phyloP scores from a whole-genome alignment of 352 stramenopile species.

The Elongisporangium undulatum region DNA sequence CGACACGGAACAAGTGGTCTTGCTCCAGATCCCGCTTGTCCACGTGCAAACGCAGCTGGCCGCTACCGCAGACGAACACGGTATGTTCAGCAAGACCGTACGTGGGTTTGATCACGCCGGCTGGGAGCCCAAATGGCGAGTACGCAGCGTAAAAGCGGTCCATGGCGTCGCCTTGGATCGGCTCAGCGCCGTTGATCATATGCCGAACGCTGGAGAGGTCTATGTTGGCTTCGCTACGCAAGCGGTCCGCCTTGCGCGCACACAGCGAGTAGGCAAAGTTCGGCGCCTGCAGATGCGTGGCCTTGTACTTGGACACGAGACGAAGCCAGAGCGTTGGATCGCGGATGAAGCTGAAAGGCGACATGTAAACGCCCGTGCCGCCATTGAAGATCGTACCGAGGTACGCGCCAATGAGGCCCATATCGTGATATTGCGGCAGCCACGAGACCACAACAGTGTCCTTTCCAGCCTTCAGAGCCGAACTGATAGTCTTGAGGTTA shows the following conservation, averaged over 20 bases:
- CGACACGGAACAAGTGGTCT: constrained; percentile 48
- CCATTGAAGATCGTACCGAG: constrained; percentile 80
- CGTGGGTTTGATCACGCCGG: constrained; percentile 92
- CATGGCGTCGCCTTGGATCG: constrained; percentile 89
- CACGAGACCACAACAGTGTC: constrained; percentile 96
- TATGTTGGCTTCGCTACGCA: constrained; percentile 36
- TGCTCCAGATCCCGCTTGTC: constrained; percentile 89
- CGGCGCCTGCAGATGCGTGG: constrained; percentile 97
- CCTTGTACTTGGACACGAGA: constrained; percentile 80
- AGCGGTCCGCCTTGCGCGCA: constrained; percentile 90
- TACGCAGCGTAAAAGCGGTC: constrained; percentile 90
- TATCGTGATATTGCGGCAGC: constrained; percentile 99
- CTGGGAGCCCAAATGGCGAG: constrained; percentile 75
- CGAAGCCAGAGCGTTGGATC: constrained; percentile 95
- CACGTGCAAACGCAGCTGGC: constrained; percentile 85
- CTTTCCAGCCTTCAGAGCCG: constrained; percentile 81
- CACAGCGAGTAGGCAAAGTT: constrained; percentile 99
- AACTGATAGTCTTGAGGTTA: constrained; percentile 96
- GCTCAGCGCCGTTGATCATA: constrained; percentile 98
- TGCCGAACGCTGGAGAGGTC: constrained; percentile 93
- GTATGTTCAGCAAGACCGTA: constrained; percentile 99
- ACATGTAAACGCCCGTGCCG: constrained; percentile 96
- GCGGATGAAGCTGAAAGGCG: constrained; percentile 96
- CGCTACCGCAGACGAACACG: constrained; percentile 96
- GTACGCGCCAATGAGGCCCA: constrained; percentile 98